Conservation (phyloP, 78 protist species). For the Cyanophora paradoxa region DNA sequence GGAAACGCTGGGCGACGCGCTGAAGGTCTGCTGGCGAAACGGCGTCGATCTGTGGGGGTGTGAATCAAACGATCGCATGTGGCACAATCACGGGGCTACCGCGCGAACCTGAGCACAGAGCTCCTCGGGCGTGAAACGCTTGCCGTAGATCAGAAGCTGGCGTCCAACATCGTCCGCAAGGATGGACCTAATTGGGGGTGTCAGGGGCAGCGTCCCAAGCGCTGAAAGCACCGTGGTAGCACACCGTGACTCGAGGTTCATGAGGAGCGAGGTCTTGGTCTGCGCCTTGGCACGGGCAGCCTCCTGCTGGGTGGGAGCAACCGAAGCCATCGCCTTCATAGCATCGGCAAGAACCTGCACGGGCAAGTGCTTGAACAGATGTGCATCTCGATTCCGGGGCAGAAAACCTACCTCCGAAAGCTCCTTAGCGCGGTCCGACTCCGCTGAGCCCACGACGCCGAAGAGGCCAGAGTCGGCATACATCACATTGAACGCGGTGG, state of each 20-base stretch:
- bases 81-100: no score
- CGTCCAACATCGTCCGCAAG: conserved; percentile 23
- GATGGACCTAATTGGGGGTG: no score
- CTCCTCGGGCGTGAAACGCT: background rate
- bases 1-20: background rate
- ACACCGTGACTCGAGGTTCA: conserved; percentile 33
- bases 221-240: no score
- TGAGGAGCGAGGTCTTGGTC: conserved; percentile 17
- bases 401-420: background rate
- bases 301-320: conserved; percentile 6
- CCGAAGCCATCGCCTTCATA: background rate
- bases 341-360: background rate
- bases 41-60: background rate
- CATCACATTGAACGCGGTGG: background rate
- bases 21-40: background rate
- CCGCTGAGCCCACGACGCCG: conserved; percentile 8
- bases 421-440: no score
- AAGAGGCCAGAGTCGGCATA: conserved; percentile 34
- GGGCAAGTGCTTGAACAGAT: background rate
- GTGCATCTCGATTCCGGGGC: background rate
- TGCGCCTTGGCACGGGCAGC: conserved; percentile 37
- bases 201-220: no score
- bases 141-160: conserved; percentile 2
- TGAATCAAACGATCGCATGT: no score
- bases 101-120: no score